Percentiles rank a stretch among this genome's conserved stretches.
Conservation (phyloP, 306 rosid species). For the Mucuna pruriens region DNA sequence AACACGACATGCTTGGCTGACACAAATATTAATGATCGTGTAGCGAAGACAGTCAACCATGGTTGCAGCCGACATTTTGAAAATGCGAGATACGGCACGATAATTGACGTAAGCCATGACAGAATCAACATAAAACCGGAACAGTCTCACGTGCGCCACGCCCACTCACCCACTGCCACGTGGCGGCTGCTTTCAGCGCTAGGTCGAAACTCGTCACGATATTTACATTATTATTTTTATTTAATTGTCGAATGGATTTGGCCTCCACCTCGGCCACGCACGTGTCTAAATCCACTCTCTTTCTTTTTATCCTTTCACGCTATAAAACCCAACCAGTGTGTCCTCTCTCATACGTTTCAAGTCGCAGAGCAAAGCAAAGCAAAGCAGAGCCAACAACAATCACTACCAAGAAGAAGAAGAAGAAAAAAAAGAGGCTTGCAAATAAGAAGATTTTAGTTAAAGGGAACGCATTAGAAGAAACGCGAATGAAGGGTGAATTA, state of each 20-base stretch:
- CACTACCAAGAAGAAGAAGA: background rate
- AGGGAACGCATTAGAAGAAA: background rate
- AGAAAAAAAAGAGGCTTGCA: background rate
- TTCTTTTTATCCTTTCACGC: background rate
- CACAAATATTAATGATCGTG: background rate
- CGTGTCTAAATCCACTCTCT: slow-evolving; percentile 44
- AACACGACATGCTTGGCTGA: background rate
- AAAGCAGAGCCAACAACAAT: background rate
- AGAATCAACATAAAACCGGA: background rate
- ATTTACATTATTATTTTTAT: too few relatives aligned
- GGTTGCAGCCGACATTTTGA: slow-evolving; percentile 27
- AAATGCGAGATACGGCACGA: background rate
- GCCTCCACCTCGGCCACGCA: slow-evolving; percentile 40
- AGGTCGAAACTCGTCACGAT: too few relatives aligned
- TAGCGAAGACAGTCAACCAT: slow-evolving; percentile 41
- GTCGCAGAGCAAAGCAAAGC: slow-evolving; percentile 7
- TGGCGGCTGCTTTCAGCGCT: slow-evolving; percentile 49
- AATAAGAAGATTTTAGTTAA: background rate
- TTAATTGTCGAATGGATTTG: background rate
- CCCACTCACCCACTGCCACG: slow-evolving; percentile 32
- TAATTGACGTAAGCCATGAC: slow-evolving; percentile 76
- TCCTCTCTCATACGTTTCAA: slow-evolving; percentile 17
- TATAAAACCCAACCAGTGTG: slow-evolving; percentile 29
- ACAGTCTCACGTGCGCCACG: slow-evolving; percentile 13
- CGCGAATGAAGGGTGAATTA: slow-evolving; percentile 55